Conservation (phyloP, 2,329 filamentous ascomycete species). For the Monosporascus sp. region DNA sequence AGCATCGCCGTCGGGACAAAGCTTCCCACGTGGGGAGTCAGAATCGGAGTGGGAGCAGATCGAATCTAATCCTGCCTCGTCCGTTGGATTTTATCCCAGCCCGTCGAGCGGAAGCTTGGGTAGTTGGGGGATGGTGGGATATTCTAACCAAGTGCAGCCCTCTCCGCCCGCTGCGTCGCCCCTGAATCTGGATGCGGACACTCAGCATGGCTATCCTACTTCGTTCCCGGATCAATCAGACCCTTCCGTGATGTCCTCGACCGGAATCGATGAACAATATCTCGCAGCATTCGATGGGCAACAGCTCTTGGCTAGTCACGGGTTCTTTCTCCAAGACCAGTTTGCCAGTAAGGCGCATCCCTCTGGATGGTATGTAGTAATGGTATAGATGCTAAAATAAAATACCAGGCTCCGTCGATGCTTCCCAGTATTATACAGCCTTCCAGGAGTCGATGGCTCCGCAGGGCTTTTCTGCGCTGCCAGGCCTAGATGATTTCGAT, state of each 20-base stretch:
- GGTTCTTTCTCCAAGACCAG: constrained; percentile 33
- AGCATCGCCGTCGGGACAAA: constrained; percentile 23
- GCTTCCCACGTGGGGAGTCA: constrained; percentile 22
- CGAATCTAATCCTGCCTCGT: constrained; percentile 22
- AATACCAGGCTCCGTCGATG: constrained; percentile 6
- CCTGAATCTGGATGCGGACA: constrained; percentile 34
- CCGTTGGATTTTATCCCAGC: constrained; percentile 40
- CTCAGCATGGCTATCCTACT: constrained; percentile 27
- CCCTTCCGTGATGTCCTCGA: constrained; percentile 24
- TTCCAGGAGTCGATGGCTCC: constrained; percentile 23
- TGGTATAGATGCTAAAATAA: constrained; percentile 4
- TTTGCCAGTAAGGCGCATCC: constrained; percentile 23
- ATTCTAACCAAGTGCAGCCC: constrained; percentile 25
- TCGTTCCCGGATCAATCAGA: constrained; percentile 27
- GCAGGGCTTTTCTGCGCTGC: constrained; percentile 7
- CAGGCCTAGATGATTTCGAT: constrained; percentile 23
- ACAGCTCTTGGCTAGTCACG: constrained; percentile 32
- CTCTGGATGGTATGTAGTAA: neutral
- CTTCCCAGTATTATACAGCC: constrained; percentile 19
- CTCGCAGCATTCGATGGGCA: constrained; percentile 21
- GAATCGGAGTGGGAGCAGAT: constrained; percentile 28
- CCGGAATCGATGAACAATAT: constrained; percentile 25
- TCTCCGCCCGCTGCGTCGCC: constrained; percentile 37
- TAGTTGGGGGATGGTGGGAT: constrained; percentile 43
- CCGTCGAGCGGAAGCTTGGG: constrained; percentile 46